Evolutionary conservation across 805 yeast genomes (phyloP).

Genomic region (Isabelozyma heimii): DNA sequence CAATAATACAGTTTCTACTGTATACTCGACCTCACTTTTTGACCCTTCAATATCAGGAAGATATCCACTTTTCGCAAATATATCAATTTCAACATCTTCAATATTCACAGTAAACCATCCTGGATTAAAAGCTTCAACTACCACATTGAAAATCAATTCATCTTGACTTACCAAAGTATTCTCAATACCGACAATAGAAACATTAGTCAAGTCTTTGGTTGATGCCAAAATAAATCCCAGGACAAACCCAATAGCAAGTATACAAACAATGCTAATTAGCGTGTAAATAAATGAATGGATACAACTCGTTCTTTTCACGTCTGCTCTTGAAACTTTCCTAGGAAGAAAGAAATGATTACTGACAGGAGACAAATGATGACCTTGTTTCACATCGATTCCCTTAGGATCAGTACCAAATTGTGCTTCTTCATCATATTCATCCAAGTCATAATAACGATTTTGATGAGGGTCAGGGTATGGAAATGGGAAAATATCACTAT

Average conservation of each 20-base stretch:
- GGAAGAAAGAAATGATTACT: conserved; percentile 26
- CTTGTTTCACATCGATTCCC: not conserved
- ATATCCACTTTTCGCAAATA: conserved; percentile 74
- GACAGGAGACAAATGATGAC: conserved; percentile 17
- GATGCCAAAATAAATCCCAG: conserved; percentile 85
- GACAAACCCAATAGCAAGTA: conserved; percentile 72
- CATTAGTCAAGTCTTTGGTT: conserved; percentile 73
- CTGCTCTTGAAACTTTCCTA: conserved; percentile 21
- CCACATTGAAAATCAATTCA: conserved; percentile 77
- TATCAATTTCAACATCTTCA: conserved; percentile 68
- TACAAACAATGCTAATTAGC: conserved; percentile 40
- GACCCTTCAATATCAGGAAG: conserved; percentile 18
- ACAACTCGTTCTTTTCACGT: conserved; percentile 13
- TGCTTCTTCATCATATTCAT: conserved; percentile 37
- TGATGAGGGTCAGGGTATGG: conserved; percentile 29
- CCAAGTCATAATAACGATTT: conserved; percentile 34
- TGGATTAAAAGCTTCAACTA: conserved; percentile 80
- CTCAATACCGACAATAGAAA: conserved; percentile 57
- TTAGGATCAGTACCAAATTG: conserved; percentile 5
- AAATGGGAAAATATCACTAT: conserved; percentile 30
- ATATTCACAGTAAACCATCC: conserved; percentile 72
- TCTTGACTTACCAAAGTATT: conserved; percentile 79
- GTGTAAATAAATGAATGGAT: conserved; percentile 41
- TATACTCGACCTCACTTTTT: conserved; percentile 4
- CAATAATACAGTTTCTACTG: conserved; percentile 65